Percentiles rank a stretch among this genome's conserved stretches.
phyloP scores from a whole-genome alignment of 2,329 filamentous ascomycete species.

The Allantophomopsis lycopodina region DNA sequence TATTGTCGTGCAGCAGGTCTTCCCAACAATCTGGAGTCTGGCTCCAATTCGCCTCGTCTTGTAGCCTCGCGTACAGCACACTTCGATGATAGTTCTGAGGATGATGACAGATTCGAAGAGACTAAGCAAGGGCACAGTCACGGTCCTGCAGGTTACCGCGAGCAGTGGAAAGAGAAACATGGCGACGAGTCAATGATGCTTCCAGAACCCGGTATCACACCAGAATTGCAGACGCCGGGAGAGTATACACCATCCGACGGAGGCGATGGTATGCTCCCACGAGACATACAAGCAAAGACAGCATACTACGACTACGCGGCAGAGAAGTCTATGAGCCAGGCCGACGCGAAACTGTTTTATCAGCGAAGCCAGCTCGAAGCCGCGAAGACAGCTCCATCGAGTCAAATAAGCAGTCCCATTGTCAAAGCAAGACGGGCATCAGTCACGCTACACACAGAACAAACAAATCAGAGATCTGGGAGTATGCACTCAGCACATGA shows the following conservation, averaged over 20 bases:
- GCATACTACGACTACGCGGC: conserved; percentile 88
- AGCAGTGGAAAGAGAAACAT: conserved; percentile 7
- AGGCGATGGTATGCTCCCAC: conserved; percentile 37
- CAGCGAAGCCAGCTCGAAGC: conserved; percentile 63
- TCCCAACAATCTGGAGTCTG: conserved; percentile 2
- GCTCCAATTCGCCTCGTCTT: conserved; percentile 5
- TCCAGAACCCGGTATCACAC: conserved; percentile 12
- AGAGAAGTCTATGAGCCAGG: conserved; percentile 88
- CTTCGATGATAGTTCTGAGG: conserved; percentile 5
- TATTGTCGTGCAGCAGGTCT: too few relatives aligned
- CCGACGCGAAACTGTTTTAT: conserved; percentile 92
- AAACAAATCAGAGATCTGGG: conserved; percentile 9
- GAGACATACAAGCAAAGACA: conserved; percentile 54
- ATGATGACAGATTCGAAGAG: conserved; percentile 6
- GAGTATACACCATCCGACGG: conserved; percentile 9
- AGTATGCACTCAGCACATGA: conserved; percentile 16
- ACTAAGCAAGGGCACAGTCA: conserved; percentile 2
- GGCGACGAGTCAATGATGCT: conserved; percentile 10
- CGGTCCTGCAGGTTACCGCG: conserved; percentile 6
- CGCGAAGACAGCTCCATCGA: conserved; percentile 16
- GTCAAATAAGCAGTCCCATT: conserved; percentile 14
- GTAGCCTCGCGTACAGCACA: conserved; percentile 1
- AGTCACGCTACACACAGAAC: conserved; percentile 10
- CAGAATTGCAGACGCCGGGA: conserved; percentile 10
- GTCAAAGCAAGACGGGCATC: conserved; percentile 12